phyloP scores from a whole-genome alignment of 1,139 yeast species.

The Magnusiomyces starmeri region DNA sequence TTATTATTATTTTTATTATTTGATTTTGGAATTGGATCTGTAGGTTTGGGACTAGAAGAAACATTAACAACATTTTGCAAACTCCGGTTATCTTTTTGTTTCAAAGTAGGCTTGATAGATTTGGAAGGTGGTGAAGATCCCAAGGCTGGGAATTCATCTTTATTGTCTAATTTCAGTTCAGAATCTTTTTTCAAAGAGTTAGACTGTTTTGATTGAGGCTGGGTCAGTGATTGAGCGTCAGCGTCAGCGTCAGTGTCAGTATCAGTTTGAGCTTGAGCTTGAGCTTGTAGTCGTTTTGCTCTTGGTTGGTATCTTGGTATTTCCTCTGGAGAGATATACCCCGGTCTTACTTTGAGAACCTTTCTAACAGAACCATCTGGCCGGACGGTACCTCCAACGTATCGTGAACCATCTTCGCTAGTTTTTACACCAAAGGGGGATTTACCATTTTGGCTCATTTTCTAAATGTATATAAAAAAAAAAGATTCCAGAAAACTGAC shows the following conservation, averaged over 20 bases:
- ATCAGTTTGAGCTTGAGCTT: background rate
- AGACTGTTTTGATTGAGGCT: background rate
- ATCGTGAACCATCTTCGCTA: slow-evolving; percentile 23
- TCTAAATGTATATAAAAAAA: too few species aligned
- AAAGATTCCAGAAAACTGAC: too few species aligned
- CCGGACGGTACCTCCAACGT: slow-evolving; percentile 31
- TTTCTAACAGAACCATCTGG: slow-evolving; percentile 38
- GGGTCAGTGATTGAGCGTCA: background rate
- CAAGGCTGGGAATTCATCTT: background rate
- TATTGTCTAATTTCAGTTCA: background rate
- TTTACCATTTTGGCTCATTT: too few species aligned
- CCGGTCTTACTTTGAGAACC: slow-evolving; percentile 35
- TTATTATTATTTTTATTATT: background rate
- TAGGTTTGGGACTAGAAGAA: too few species aligned
- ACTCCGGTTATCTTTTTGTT: too few species aligned
- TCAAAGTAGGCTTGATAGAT: too few species aligned
- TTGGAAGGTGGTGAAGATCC: too few species aligned
- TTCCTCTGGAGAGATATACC: slow-evolving; percentile 37
- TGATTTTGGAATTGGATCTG: background rate
- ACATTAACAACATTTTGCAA: too few species aligned
- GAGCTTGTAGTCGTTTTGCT: slow-evolving; percentile 16
- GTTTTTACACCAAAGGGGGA: slow-evolving; percentile 12
- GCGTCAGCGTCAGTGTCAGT: background rate
- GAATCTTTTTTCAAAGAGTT: background rate
- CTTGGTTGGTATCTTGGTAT: slow-evolving; percentile 31